Conservation (phyloP, 2,329 filamentous ascomycete species). For the Xylaria sp. region DNA sequence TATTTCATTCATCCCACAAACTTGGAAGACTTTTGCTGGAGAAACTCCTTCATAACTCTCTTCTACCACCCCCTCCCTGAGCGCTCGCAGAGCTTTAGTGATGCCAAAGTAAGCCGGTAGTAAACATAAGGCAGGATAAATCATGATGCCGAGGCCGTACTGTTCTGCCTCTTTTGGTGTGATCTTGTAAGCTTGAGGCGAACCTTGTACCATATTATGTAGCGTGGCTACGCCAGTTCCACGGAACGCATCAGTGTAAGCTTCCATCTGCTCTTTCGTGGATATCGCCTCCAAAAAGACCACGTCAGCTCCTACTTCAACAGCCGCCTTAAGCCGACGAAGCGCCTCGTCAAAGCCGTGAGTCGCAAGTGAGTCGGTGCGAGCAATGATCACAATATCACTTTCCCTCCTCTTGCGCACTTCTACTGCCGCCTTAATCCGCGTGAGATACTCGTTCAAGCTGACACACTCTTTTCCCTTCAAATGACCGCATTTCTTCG, state of each 20-base stretch:
- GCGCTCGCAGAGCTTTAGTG: conserved; percentile 14
- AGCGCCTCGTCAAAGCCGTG: conserved; percentile 62
- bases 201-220: conserved; percentile 26
- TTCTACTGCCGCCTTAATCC: conserved; percentile 49
- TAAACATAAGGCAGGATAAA: conserved; percentile 20
- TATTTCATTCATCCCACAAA: conserved; percentile 26
- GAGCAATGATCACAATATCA: conserved; percentile 68
- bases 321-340: conserved; percentile 56
- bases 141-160: conserved; percentile 16
- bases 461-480: conserved; percentile 50
- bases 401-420: conserved; percentile 53
- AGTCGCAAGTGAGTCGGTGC: conserved; percentile 64
- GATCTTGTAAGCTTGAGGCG: conserved; percentile 15
- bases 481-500: conserved; percentile 54
- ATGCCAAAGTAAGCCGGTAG: conserved; percentile 22
- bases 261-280: conserved; percentile 49
- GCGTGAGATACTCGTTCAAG: conserved; percentile 44
- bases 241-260: conserved; percentile 20
- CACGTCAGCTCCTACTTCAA: conserved; percentile 61
- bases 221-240: conserved; percentile 19
- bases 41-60: not conserved
- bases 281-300: conserved; percentile 63
- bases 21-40: conserved; percentile 16
- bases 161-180: conserved; percentile 19
- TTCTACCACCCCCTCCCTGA: conserved; percentile 12